These are phyloP conservation scores for Colletotrichum sansevieriae DNA, from an alignment of 2,329 filamentous ascomycete genomes.

Conservation along the genomic window DNA sequence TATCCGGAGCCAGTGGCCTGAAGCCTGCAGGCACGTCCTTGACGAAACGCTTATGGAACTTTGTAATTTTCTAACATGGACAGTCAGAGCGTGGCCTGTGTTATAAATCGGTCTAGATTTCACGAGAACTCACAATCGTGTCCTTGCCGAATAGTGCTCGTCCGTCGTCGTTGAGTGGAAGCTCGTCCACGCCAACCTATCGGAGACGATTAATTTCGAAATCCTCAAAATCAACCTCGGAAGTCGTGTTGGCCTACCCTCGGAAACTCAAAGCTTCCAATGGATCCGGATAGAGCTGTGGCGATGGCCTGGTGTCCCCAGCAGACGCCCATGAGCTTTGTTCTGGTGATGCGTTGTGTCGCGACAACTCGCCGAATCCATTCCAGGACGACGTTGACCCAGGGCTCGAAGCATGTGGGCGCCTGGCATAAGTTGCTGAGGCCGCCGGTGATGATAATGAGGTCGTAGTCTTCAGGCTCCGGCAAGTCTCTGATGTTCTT, in stretches of 20 bases:
- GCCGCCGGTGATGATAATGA: constrained; percentile 34
- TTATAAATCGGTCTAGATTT: rapidly evolving
- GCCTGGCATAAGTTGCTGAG: constrained; percentile 36
- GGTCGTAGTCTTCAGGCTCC: constrained; percentile 23
- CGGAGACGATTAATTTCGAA: background rate
- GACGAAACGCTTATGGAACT: constrained; percentile 37
- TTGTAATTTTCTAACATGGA: constrained; percentile 23
- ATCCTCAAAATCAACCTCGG: background rate
- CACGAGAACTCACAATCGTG: background rate
- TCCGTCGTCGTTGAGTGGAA: constrained; percentile 21
- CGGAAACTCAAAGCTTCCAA: constrained; percentile 33
- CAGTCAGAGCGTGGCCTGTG: background rate
- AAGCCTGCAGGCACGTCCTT: constrained; percentile 27
- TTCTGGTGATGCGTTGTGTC: constrained; percentile 26
- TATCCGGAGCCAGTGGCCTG: constrained; percentile 21
- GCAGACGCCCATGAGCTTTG: constrained; percentile 31
- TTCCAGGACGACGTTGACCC: constrained; percentile 29
- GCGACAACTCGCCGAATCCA: constrained; percentile 32
- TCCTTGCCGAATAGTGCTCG: constrained; percentile 22
- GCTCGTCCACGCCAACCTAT: constrained; percentile 22
- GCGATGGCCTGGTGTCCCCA: constrained; percentile 38
- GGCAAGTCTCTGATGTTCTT: constrained; percentile 20
- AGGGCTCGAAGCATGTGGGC: constrained; percentile 25
- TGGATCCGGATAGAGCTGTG: constrained; percentile 18
- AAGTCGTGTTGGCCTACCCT: constrained; percentile 1